Evolutionary conservation across 2,329 filamentous ascomycete genomes (phyloP), one percentile per base, ranked within the genome.

Genomic region (Apiospora marii): DNA sequence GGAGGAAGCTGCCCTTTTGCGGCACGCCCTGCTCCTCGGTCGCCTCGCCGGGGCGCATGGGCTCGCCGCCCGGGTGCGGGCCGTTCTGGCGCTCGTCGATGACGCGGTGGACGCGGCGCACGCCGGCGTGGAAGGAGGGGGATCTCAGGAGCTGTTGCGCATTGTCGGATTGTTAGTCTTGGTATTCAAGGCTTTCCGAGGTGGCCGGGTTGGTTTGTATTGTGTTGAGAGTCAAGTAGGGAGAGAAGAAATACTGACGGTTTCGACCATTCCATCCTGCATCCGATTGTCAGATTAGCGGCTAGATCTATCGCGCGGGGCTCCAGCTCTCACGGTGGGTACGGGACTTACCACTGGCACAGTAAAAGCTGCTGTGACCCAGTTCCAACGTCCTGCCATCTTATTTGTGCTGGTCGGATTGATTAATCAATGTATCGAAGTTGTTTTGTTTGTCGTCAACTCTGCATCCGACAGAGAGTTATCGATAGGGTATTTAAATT

Each of bases 41-140:
- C 2, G 88, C 88, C 76, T 90, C 85, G 64, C 88, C 88, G 0
- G 83, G 86, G 0, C 83, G 82, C 13, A 89, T 74, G 8, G 87
- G 87, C 69, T 88, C 86, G 70, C 88, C 85, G 74, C 84, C 81
- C 0, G 87, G 87, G 70, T 87, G 82, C 34, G 86, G 84, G 13
- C 88, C 88, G 74, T 89, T 74, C 64, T 83, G 82, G 24, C 80
- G 78, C 73, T 89, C 86, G 76, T 90, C 80, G 49, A 90, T 83
- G 4, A 79, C 81, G 19, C 84, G 83, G 73, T 90, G 87, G 46
- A 90, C 86, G n/a, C 84, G 82, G 10, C 85, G 85, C 51, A 90
- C 88, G 4, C 83, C 84, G 73, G 84, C 84, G 74, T 89, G 87
- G 77, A 89, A 90, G 12, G 82, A 80, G 1, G 87, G 87, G 22